phyloP scores from a whole-genome alignment of 345 rosid species.

The Pistacia vera region DNA sequence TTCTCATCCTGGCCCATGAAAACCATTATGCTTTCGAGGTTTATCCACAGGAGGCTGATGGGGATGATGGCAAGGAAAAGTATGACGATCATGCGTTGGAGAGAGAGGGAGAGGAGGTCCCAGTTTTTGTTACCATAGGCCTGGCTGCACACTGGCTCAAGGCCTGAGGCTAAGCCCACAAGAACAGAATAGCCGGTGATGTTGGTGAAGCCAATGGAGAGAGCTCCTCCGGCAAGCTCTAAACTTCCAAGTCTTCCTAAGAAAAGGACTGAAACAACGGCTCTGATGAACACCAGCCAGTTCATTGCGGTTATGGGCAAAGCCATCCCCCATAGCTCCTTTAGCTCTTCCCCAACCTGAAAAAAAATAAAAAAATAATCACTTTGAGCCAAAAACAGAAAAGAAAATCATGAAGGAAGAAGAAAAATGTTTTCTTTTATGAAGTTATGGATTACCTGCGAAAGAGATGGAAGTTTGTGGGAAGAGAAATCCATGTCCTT shows the following conservation, averaged over 20 bases:
- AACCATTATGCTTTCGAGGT: conserved; percentile 82
- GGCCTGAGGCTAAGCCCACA: conserved; percentile 90
- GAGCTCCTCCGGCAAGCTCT: conserved; percentile 96
- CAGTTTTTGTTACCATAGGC: conserved; percentile 92
- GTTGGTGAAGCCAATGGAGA: conserved; percentile 95
- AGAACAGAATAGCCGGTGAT: conserved; percentile 98
- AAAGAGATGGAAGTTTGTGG: conserved; percentile 47
- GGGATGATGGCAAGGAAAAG: conserved; percentile 75
- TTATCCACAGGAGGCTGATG: conserved; percentile 80
- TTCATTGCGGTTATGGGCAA: conserved; percentile 89
- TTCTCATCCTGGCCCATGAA: conserved; percentile 80
- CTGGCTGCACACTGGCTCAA: conserved; percentile 97
- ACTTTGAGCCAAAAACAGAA: background rate
- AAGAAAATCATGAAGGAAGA: background rate
- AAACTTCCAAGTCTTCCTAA: conserved; percentile 90
- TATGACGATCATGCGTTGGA: conserved; percentile 85
- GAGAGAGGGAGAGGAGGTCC: conserved; percentile 85
- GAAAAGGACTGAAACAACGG: conserved; percentile 86
- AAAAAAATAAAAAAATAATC: no score
- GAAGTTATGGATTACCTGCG: conserved; percentile 43
- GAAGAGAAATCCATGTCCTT: conserved; percentile 51
- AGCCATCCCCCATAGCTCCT: conserved; percentile 88
- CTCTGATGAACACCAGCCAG: conserved; percentile 73
- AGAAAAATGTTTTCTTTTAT: background rate
- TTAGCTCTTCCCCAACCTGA: conserved; percentile 80